Evolutionary conservation across 2,329 filamentous ascomycete genomes (phyloP).

Genomic region (Colletotrichum trifolii): DNA sequence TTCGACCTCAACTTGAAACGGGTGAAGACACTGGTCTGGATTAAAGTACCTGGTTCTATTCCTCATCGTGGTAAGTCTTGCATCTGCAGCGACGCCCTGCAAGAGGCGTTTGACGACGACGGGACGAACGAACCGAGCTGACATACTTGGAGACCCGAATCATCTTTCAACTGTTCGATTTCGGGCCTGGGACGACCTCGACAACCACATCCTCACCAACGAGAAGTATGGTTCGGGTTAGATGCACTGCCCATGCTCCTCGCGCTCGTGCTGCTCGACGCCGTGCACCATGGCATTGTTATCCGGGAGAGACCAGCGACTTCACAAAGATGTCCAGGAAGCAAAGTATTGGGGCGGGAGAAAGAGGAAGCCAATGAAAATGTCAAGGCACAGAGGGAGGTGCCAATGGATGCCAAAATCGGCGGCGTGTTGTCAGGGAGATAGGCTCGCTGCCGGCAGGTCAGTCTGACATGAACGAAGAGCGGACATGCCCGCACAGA

Average conservation of each 20-base stretch:
- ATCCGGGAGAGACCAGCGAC: conserved; percentile 57
- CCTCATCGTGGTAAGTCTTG: conserved; percentile 48
- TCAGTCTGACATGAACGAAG: conserved; percentile 12
- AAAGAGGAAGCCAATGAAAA: conserved; percentile 43
- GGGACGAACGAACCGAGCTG: conserved; percentile 32
- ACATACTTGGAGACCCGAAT: conserved; percentile 59
- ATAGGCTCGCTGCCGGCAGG: not conserved
- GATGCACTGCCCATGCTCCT: conserved; percentile 69
- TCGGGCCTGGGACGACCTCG: conserved; percentile 55
- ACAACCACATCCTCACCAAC: conserved; percentile 59
- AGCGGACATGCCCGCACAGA: conserved; percentile 5
- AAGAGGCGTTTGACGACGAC: conserved; percentile 18
- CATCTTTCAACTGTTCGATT: conserved; percentile 70
- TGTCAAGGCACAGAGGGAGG: conserved; percentile 15
- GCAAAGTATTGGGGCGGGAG: conserved; percentile 52
- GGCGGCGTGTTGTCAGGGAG: not conserved
- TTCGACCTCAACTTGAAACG: conserved; percentile 41
- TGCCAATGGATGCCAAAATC: conserved; percentile 6
- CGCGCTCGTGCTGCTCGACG: conserved; percentile 53
- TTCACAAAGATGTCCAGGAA: conserved; percentile 54
- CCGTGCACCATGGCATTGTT: conserved; percentile 60
- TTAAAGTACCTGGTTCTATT: conserved; percentile 47
- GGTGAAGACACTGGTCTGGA: conserved; percentile 48
- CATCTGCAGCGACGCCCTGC: not conserved
- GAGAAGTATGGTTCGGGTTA: conserved; percentile 62